phyloP scores from a whole-genome alignment of 2,329 filamentous ascomycete species.

The Aspergillus caelatus region DNA sequence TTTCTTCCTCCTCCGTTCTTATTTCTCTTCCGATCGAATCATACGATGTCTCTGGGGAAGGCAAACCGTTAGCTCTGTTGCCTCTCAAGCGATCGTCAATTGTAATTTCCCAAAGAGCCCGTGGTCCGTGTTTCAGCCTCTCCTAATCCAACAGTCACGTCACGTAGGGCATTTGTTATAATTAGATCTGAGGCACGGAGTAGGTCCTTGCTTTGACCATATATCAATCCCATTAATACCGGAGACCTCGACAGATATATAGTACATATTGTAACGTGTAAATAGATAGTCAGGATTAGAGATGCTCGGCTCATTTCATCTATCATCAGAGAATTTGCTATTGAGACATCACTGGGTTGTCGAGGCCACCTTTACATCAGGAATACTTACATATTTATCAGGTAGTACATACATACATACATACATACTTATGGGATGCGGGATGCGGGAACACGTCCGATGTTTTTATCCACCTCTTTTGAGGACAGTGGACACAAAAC shows the following conservation, averaged over 20 bases:
- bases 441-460: background rate
- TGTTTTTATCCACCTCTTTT: background rate
- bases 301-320: background rate
- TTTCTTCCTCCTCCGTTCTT: background rate
- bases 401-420: no score
- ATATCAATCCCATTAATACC: background rate
- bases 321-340: background rate
- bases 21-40: background rate
- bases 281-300: no score
- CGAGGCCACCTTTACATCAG: background rate
- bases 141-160: background rate
- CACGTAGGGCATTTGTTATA: background rate
- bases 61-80: constrained; percentile 10
- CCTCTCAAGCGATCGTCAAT: constrained; percentile 1
- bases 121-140: constrained; percentile 24
- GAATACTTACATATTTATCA: background rate
- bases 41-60: constrained; percentile 8
- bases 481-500: background rate
- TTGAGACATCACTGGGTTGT: background rate
- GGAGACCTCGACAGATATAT: no score
- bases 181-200: background rate
- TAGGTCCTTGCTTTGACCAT: background rate
- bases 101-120: constrained; percentile 19
- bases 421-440: no score
- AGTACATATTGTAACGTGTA: background rate